Evolutionary conservation across 768 basidiomycete species (phyloP).

Genomic region (Mycena capillaripes): DNA sequence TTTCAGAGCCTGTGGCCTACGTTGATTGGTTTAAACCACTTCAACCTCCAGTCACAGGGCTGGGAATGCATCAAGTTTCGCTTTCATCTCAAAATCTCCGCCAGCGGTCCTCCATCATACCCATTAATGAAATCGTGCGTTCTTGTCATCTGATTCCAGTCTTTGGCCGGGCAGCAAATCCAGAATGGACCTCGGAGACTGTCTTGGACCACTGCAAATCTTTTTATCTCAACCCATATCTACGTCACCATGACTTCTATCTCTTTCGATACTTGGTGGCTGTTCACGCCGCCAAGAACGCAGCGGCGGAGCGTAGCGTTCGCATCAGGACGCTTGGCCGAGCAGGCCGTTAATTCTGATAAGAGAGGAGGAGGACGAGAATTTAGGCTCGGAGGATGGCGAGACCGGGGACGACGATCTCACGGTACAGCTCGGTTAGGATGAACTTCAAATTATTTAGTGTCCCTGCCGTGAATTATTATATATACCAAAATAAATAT

Average conservation of each 20-base stretch:
- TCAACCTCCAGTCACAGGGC: neutral
- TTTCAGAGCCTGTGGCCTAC: conserved; percentile 40
- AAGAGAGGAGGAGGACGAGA: too few species aligned
- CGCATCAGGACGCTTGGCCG: neutral
- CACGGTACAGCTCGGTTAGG: too few species aligned
- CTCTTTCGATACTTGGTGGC: neutral
- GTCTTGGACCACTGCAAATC: neutral
- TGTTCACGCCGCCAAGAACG: neutral
- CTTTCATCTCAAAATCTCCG: neutral
- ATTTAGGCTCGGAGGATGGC: too few species aligned
- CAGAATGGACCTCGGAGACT: neutral
- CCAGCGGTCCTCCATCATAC: neutral
- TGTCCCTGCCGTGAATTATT: too few species aligned
- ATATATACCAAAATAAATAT: too few species aligned
- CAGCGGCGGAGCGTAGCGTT: neutral
- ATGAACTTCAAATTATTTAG: too few species aligned
- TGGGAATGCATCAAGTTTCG: neutral
- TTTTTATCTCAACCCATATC: neutral
- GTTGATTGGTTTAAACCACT: conserved; percentile 42
- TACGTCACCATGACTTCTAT: neutral
- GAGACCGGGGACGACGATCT: too few species aligned
- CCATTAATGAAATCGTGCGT: neutral
- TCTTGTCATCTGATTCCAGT: neutral
- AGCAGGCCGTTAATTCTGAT: too few species aligned
- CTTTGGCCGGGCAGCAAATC: neutral